These are phyloP conservation scores for Parsonsia alboflavescens DNA, from an alignment of 257 asterid genomes.

Conservation along the genomic window DNA sequence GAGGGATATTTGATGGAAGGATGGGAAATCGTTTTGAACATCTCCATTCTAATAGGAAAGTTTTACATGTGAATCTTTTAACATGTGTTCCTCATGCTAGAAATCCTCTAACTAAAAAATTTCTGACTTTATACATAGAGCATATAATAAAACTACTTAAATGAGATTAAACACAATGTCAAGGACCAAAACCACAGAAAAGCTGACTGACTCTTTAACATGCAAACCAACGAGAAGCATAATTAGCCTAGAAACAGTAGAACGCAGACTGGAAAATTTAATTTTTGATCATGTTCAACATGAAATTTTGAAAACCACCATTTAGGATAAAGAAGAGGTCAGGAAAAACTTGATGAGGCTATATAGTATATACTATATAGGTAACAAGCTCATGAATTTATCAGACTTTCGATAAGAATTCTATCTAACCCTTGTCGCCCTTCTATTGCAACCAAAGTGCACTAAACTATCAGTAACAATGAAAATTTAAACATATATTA, in stretches of 20 bases:
- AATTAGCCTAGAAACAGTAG: background rate
- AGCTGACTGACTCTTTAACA: background rate
- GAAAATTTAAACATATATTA: background rate
- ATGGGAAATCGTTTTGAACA: too few species aligned
- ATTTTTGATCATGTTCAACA: background rate
- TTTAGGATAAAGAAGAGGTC: background rate
- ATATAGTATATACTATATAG: background rate
- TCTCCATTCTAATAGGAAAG: too few species aligned
- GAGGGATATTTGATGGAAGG: too few species aligned
- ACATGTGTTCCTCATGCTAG: background rate
- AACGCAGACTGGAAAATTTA: background rate
- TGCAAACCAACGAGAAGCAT: background rate
- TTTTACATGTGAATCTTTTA: background rate
- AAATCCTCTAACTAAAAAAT: background rate
- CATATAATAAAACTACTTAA: background rate
- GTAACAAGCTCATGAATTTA: background rate
- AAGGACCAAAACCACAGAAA: background rate
- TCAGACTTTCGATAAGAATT: too few species aligned
- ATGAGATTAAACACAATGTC: background rate
- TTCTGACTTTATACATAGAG: too few species aligned
- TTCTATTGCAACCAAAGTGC: too few species aligned
- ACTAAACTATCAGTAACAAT: background rate
- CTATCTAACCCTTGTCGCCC: too few species aligned
- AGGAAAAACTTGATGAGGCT: background rate
- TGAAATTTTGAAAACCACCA: background rate